Conservation (phyloP, 2,329 filamentous ascomycete species). For the Penicillium sp. region DNA sequence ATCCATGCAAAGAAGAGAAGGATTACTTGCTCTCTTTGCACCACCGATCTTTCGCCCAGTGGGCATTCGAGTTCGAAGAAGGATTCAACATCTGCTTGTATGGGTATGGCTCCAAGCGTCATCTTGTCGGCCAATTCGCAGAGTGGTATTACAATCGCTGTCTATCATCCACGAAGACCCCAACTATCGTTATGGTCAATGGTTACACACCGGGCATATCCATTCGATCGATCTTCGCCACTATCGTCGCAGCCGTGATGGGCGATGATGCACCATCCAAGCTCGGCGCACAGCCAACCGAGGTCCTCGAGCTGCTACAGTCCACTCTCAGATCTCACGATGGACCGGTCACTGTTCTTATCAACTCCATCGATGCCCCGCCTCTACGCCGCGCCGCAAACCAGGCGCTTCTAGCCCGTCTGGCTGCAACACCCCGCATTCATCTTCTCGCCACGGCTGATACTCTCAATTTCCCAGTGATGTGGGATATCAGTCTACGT, state of each 20-base stretch:
- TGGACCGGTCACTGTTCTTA: slow-evolving; percentile 60
- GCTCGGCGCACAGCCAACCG: slow-evolving; percentile 61
- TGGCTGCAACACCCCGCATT: slow-evolving; percentile 70
- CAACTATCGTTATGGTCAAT: slow-evolving; percentile 77
- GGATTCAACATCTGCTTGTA: slow-evolving; percentile 88
- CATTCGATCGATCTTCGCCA: slow-evolving; percentile 48
- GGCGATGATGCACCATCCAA: slow-evolving; percentile 45
- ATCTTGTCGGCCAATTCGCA: slow-evolving; percentile 71
- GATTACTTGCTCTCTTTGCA: slow-evolving; percentile 71
- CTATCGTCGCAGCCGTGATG: slow-evolving; percentile 61
- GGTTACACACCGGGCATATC: slow-evolving; percentile 61
- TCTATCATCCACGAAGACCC: slow-evolving; percentile 27
- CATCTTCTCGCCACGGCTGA: slow-evolving; percentile 77
- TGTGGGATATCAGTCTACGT: slow-evolving; percentile 86
- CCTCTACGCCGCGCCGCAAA: slow-evolving; percentile 66
- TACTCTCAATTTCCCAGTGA: slow-evolving; percentile 77
- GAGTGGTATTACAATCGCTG: slow-evolving; percentile 58
- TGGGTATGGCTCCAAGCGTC: slow-evolving; percentile 85
- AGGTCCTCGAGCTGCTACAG: slow-evolving; percentile 66
- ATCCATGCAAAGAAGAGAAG: slow-evolving; percentile 68
- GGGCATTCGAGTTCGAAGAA: slow-evolving; percentile 83
- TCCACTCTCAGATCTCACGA: slow-evolving; percentile 53
- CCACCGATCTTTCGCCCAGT: slow-evolving; percentile 78
- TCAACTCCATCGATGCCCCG: slow-evolving; percentile 83
- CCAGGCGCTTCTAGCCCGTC: slow-evolving; percentile 69